A percentile compares a stretch with the other conserved stretches of the same genome.
Conservation (phyloP, 768 basidiomycete species). For the Mycena haematopus region DNA sequence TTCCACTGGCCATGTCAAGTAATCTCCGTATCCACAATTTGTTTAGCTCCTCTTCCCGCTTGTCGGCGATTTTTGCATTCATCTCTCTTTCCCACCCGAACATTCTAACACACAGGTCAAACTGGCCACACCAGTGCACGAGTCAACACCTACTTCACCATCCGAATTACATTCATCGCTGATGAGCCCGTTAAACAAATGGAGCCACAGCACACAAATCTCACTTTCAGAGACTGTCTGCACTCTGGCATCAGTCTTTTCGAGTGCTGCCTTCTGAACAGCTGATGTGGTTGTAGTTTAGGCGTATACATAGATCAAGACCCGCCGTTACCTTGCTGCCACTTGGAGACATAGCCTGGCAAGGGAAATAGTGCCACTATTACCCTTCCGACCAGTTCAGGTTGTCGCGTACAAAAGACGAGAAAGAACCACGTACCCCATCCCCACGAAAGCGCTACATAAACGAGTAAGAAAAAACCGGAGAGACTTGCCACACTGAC, state of each 20-base stretch:
- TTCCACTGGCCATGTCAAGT: constrained; percentile 36
- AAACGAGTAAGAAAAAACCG: background rate
- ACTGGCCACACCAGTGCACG: too few species aligned
- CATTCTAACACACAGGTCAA: constrained; percentile 5
- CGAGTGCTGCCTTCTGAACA: background rate
- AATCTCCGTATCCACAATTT: constrained; percentile 61
- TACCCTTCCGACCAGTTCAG: background rate
- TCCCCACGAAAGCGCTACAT: constrained; percentile 61
- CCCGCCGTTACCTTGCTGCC: background rate
- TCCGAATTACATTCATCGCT: constrained; percentile 64
- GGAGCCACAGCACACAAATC: constrained; percentile 17
- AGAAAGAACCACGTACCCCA: constrained; percentile 40
- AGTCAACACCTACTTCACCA: constrained; percentile 73
- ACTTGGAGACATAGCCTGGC: background rate
- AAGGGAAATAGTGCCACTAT: background rate
- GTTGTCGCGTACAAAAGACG: too few species aligned
- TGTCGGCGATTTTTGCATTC: constrained; percentile 55
- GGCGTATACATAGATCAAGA: too few species aligned
- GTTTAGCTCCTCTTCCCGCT: constrained; percentile 65
- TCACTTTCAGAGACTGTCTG: constrained; percentile 65
- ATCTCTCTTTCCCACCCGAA: constrained; percentile 69
- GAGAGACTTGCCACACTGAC: too few species aligned
- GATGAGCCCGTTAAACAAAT: constrained; percentile 30
- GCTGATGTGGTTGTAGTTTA: too few species aligned
- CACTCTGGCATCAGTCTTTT: constrained; percentile 57